Evolutionary conservation across 2,329 filamentous ascomycete genomes (phyloP).

Genomic region (Fusarium oxysporum): DNA sequence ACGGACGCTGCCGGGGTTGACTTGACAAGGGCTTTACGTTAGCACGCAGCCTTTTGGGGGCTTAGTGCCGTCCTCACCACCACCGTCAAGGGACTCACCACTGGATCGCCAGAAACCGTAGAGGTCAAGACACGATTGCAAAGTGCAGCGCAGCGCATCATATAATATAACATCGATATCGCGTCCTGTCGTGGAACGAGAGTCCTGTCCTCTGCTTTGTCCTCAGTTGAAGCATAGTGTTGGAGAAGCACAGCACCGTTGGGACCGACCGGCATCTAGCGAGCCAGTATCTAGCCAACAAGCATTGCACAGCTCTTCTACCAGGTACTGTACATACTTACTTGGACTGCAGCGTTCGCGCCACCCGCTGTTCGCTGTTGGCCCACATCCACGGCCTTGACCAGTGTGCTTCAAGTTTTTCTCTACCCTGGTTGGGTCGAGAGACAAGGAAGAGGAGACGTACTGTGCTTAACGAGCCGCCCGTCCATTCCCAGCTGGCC

Average conservation of each 20-base stretch:
- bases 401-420: constrained; percentile 27
- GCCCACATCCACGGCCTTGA: constrained; percentile 37
- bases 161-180: constrained; percentile 11
- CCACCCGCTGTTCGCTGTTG: constrained; percentile 46
- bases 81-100: constrained; percentile 19
- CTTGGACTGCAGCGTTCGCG: constrained; percentile 44
- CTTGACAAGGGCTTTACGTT: constrained; percentile 42
- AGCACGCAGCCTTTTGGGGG: constrained; percentile 39
- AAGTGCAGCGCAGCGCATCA: constrained; percentile 16
- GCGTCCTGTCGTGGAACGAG: constrained; percentile 8
- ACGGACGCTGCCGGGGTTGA: constrained; percentile 43
- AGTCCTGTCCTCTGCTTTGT: constrained; percentile 7
- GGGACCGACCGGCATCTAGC: constrained; percentile 4
- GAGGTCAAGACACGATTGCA: constrained; percentile 32
- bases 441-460: constrained; percentile 20
- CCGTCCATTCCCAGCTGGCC: constrained; percentile 30
- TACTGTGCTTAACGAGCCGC: constrained; percentile 11
- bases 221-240: constrained; percentile 7
- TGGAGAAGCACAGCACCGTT: constrained; percentile 29
- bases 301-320: constrained; percentile 28
- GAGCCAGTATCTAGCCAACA: constrained; percentile 23
- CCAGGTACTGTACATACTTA: constrained; percentile 38
- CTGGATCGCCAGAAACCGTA: constrained; percentile 33
- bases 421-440: constrained; percentile 18
- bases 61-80: constrained; percentile 12